These are phyloP conservation scores for Marasmius sp. DNA, from an alignment of 1,284 basidiomycete genomes.

Conservation along the genomic window DNA sequence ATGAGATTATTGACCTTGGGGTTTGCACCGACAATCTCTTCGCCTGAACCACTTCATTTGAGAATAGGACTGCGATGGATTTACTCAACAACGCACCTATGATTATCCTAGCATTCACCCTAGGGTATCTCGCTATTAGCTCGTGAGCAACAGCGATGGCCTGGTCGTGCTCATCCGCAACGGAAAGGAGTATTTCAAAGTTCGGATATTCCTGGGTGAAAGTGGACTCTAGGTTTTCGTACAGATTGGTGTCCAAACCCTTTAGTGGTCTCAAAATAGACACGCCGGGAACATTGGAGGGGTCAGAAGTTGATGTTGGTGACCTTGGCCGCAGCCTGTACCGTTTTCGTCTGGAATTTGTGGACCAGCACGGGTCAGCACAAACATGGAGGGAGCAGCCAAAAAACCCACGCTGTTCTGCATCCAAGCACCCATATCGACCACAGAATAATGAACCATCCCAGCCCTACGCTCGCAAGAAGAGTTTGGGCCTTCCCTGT, in stretches of 20 bases:
- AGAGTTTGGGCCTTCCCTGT: background rate
- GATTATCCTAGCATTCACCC: slow-evolving; percentile 69
- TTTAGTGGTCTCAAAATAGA: slow-evolving; percentile 90
- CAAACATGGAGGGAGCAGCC: background rate
- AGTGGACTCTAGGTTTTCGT: slow-evolving; percentile 89
- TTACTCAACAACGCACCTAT: slow-evolving; percentile 58
- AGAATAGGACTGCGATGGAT: slow-evolving; percentile 6
- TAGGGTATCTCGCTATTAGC: slow-evolving; percentile 74
- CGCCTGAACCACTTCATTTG: slow-evolving; percentile 43
- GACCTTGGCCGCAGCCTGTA: slow-evolving; percentile 70
- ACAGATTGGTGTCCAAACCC: slow-evolving; percentile 90
- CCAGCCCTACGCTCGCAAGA: background rate
- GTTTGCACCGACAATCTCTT: slow-evolving; percentile 84
- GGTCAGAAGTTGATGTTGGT: slow-evolving; percentile 53
- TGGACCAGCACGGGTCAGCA: background rate
- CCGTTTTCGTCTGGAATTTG: slow-evolving; percentile 59
- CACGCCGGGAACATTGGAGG: slow-evolving; percentile 74
- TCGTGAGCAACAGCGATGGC: slow-evolving; percentile 78
- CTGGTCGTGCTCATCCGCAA: slow-evolving; percentile 82
- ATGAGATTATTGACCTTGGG: slow-evolving; percentile 98
- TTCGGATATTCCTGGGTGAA: slow-evolving; percentile 88
- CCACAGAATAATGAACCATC: background rate
- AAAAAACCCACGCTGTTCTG: slow-evolving; percentile 66
- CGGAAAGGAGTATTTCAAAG: slow-evolving; percentile 85
- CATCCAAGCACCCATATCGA: slow-evolving; percentile 74